Evolutionary conservation across 2,329 filamentous ascomycete genomes (phyloP).

Genomic region (Beauveria bassiana): DNA sequence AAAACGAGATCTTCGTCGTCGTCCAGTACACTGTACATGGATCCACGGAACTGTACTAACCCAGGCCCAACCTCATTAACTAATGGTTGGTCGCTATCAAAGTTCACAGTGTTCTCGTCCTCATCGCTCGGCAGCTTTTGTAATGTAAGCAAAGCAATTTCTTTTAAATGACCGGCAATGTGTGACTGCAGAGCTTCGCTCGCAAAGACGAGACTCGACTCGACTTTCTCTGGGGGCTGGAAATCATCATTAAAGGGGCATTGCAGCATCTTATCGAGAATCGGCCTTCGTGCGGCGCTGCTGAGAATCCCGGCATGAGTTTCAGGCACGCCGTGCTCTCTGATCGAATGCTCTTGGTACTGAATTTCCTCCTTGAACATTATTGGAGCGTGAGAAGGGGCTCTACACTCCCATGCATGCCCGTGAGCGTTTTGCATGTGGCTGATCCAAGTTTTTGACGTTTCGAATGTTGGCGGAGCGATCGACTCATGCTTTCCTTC

Average conservation of each 20-base stretch:
- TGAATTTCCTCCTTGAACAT: conserved; percentile 19
- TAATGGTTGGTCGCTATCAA: conserved; percentile 20
- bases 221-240: conserved; percentile 15
- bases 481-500: conserved; percentile 6
- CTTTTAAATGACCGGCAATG: conserved; percentile 22
- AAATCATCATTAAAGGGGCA: conserved; percentile 24
- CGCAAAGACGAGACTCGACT: conserved; percentile 15
- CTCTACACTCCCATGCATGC: conserved; percentile 22
- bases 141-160: conserved; percentile 24
- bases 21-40: conserved; percentile 22
- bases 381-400: conserved; percentile 21
- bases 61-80: conserved; percentile 17
- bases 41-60: conserved; percentile 15
- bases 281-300: conserved; percentile 19
- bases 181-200: conserved; percentile 23
- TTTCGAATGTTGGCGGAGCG: conserved; percentile 16
- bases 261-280: conserved; percentile 17
- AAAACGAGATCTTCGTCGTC: conserved; percentile 20
- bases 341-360: conserved; percentile 19
- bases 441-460: conserved; percentile 16
- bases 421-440: conserved; percentile 21
- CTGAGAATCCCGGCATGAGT: conserved; percentile 16
- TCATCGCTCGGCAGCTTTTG: conserved; percentile 22
- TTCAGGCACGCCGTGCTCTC: conserved; percentile 16
- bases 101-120: conserved; percentile 16